Evolutionary conservation across 495 filamentous ascomycete species (phyloP).

Genomic region (Hypoxylon fuscum): DNA sequence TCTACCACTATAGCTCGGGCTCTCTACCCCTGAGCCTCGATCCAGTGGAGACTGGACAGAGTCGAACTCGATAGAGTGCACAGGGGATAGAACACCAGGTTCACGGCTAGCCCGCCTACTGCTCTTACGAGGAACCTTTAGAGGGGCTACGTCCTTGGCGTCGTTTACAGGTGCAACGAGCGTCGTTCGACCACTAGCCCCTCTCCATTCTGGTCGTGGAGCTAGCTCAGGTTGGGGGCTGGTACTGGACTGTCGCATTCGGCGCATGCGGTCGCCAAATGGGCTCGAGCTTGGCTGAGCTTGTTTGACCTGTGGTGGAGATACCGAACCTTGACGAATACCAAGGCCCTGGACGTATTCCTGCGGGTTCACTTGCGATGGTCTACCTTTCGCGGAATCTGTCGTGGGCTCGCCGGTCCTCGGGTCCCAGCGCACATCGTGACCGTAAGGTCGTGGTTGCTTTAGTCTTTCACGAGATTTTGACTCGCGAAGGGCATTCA

Average conservation of each 20-base stretch:
- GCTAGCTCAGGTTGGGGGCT: constrained; percentile 44
- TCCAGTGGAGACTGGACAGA: constrained; percentile 18
- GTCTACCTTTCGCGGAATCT: constrained; percentile 49
- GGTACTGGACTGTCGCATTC: constrained; percentile 47
- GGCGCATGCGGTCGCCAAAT: constrained; percentile 57
- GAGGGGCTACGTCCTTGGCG: constrained; percentile 49
- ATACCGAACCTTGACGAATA: constrained; percentile 31
- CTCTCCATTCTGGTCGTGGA: constrained; percentile 60
- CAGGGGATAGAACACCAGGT: constrained; percentile 24
- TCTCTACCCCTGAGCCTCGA: constrained; percentile 5
- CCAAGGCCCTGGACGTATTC: constrained; percentile 53
- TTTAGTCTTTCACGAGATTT: constrained; percentile 44
- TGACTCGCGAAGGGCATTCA: constrained; percentile 43
- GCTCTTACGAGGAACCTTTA: constrained; percentile 58
- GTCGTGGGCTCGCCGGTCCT: constrained; percentile 60
- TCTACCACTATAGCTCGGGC: constrained; percentile 1
- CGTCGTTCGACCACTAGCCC: constrained; percentile 60
- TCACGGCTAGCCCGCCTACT: constrained; percentile 45
- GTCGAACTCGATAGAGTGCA: constrained; percentile 38
- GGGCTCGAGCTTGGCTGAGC: constrained; percentile 33
- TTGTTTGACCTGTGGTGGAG: constrained; percentile 37
- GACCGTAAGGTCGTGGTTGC: constrained; percentile 40
- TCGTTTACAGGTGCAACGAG: constrained; percentile 60
- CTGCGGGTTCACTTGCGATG: constrained; percentile 58
- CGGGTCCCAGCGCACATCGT: constrained; percentile 57